Evolutionary conservation across 768 basidiomycete species (phyloP).

Genomic region (Lactarius hengduanensis): DNA sequence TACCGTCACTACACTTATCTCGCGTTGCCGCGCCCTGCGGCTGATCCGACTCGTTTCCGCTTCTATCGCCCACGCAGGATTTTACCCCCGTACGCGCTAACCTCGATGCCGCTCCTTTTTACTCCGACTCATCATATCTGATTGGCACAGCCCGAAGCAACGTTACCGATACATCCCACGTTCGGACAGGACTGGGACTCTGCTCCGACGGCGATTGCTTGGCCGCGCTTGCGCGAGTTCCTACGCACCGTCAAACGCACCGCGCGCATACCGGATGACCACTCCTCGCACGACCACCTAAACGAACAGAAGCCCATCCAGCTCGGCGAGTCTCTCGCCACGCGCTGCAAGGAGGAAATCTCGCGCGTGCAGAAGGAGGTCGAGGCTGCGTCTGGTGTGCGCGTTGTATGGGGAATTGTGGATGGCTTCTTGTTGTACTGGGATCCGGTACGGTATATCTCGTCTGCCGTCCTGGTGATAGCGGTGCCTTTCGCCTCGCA

Average conservation of each 20-base stretch:
- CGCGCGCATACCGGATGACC: slow-evolving; percentile 67
- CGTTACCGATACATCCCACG: slow-evolving; percentile 76
- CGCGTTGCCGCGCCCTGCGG: not conserved
- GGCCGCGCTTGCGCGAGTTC: slow-evolving; percentile 70
- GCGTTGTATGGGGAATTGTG: slow-evolving; percentile 75
- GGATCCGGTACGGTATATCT: slow-evolving; percentile 59
- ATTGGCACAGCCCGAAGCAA: slow-evolving; percentile 58
- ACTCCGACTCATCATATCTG: not conserved
- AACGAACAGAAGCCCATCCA: slow-evolving; percentile 81
- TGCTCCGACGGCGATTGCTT: slow-evolving; percentile 80
- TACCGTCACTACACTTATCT: slow-evolving; percentile 12
- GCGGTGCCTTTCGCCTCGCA: not conserved
- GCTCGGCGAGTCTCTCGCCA: slow-evolving; percentile 45
- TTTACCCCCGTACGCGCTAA: slow-evolving; percentile 73
- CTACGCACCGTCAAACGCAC: slow-evolving; percentile 61
- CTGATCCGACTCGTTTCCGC: slow-evolving; percentile 17
- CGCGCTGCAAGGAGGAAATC: slow-evolving; percentile 57
- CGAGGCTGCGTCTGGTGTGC: slow-evolving; percentile 42
- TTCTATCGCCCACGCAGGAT: slow-evolving; percentile 50
- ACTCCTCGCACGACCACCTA: slow-evolving; percentile 85
- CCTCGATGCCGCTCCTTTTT: not conserved
- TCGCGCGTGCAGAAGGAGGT: slow-evolving; percentile 44
- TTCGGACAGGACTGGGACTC: slow-evolving; percentile 95
- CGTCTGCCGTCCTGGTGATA: not conserved
- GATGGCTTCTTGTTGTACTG: slow-evolving; percentile 96